A percentile compares a stretch with the other conserved stretches of the same genome.
Evolutionary conservation across 306 rosid species (phyloP).

Genomic region (Lathyrus tuberosus): DNA sequence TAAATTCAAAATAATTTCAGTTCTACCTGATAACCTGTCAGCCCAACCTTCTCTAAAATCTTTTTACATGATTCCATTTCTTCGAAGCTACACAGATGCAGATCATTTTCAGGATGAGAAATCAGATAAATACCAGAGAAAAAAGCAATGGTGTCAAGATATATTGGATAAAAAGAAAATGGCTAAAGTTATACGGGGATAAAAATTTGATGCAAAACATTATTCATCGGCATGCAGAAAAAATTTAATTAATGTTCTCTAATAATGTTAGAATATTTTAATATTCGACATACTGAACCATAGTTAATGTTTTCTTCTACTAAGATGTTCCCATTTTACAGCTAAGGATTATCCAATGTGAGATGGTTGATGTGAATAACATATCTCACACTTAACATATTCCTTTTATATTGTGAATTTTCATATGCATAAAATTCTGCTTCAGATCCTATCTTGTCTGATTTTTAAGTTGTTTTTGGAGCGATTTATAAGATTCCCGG

Average conservation of each 20-base stretch:
- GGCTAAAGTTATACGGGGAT: not conserved
- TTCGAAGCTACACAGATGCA: slow-evolving; percentile 60
- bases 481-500: not conserved
- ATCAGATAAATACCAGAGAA: slow-evolving; percentile 36
- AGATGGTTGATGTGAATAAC: not conserved
- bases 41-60: slow-evolving; percentile 74
- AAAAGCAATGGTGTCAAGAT: slow-evolving; percentile 31
- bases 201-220: not conserved
- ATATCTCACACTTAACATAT: not conserved
- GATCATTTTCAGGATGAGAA: slow-evolving; percentile 41
- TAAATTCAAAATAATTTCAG: slow-evolving; percentile 28
- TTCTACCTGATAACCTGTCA: slow-evolving; percentile 82
- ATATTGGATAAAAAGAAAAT: slow-evolving; percentile 13
- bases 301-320: slow-evolving; percentile 5
- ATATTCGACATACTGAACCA: not conserved
- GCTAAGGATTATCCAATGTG: not conserved
- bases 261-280: not conserved
- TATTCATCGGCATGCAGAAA: not conserved
- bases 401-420: not conserved
- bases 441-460: not conserved
- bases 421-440: not conserved
- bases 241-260: not conserved
- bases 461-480: not conserved
- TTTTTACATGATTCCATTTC: slow-evolving; percentile 65
- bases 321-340: not conserved